phyloP scores from a whole-genome alignment of 75 land plant genomes.

The Cupressus sempervirens region DNA sequence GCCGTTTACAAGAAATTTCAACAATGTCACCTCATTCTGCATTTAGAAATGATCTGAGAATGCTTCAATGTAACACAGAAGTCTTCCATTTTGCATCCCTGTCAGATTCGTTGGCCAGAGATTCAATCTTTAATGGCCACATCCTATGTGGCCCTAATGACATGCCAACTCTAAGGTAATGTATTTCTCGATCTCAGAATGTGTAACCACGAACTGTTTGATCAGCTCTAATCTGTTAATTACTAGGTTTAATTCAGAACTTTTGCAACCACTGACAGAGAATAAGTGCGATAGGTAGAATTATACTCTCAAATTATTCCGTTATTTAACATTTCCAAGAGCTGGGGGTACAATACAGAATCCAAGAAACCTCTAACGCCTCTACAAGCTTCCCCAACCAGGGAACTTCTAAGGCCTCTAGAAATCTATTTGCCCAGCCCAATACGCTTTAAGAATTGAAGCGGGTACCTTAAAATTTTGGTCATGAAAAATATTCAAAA shows the following conservation, averaged over 20 bases:
- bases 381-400: too few relatives aligned
- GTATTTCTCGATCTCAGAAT: neutral
- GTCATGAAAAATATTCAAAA: too few relatives aligned
- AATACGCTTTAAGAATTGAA: too few relatives aligned
- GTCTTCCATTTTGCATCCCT: neutral
- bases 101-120: neutral
- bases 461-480: too few relatives aligned
- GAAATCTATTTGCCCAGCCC: too few relatives aligned
- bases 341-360: neutral
- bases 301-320: neutral
- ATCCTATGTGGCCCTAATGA: neutral
- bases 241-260: neutral
- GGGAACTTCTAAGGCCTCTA: too few relatives aligned
- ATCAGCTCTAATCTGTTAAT: neutral
- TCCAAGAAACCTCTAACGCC: too few relatives aligned
- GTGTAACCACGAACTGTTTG: neutral
- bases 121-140: neutral
- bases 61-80: neutral
- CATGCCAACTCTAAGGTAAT: neutral
- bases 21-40: neutral
- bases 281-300: neutral
- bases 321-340: neutral
- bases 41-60: neutral
- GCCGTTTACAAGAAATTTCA: neutral
- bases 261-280: neutral